Evolutionary conservation across 805 yeast species (phyloP), one percentile per base, ranked within the genome.

Genomic region (Metschnikowia borealis): DNA sequence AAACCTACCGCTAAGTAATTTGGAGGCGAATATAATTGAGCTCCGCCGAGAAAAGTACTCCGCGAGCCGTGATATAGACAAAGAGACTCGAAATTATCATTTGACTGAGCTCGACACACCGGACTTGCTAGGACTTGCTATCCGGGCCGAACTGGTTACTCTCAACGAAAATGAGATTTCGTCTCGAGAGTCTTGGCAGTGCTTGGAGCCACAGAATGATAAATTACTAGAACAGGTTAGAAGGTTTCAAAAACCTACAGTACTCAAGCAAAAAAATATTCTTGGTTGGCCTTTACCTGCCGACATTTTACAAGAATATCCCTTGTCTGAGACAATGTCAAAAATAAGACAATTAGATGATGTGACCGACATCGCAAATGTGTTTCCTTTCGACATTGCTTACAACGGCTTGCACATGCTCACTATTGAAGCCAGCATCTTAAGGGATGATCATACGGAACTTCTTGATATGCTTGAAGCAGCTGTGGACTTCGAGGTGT

Each of bases 51-150:
- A 41, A 14, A 36, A 43, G 7, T 52, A 50, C 35, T 37, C 46
- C 5, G 18, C 40, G 6, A 50, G 46, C 32, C 40, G 44, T 1
- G 36, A 34, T 11, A 38, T 48, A 6, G 52, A 49, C 23, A 54
- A 44, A 33, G 42, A 57, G 13, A 50, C 51, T 1, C 53, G 73
- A 20, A 60, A 56, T 36, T 72, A 72, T 55, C 70, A 70, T 47
- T 56, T 70, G 18, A 63, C 73, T 1, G 65, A 66, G 23, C 56
- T 71, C 31, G 43, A 56, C 3, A 57, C 64, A 26, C 52, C 57
- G 0, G 77, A 70, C 50, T 15, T 70, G 1, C 64, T 73, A 42
- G 50, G 50, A 10, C 52, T 67, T 41, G 74, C 73, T 0, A 44
- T 62, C n/a, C 21, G 46, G 6, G 35, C 39, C 13, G 46, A 44